Conservation (phyloP, 2,329 filamentous ascomycete species). For the Madurella fahalii region DNA sequence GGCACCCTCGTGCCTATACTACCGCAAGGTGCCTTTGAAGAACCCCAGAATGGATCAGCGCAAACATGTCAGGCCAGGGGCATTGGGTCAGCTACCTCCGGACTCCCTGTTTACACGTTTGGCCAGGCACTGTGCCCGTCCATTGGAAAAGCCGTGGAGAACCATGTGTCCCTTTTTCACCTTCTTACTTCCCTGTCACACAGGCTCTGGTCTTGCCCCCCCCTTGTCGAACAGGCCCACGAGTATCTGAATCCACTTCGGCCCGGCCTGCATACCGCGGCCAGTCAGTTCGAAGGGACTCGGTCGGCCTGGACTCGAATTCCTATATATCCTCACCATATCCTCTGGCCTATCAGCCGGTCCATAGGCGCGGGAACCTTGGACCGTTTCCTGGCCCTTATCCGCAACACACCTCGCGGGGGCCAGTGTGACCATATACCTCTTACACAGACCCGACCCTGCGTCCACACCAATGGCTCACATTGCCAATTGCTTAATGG, state of each 20-base stretch:
- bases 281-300: slow-evolving; percentile 6
- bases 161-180: slow-evolving; percentile 13
- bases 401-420: slow-evolving; percentile 29
- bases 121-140: slow-evolving; percentile 7
- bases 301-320: slow-evolving; percentile 17
- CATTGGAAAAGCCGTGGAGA: background rate
- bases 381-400: slow-evolving; percentile 31
- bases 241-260: slow-evolving; percentile 16
- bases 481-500: slow-evolving; percentile 56
- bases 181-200: slow-evolving; percentile 12
- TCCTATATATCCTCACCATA: slow-evolving; percentile 32
- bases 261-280: slow-evolving; percentile 11
- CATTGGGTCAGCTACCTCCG: background rate
- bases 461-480: slow-evolving; percentile 51
- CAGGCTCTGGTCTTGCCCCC: slow-evolving; percentile 11
- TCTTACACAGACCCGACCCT: slow-evolving; percentile 26
- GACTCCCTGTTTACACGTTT: background rate
- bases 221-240: slow-evolving; percentile 14
- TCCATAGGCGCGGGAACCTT: slow-evolving; percentile 23
- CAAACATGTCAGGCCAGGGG: slow-evolving; percentile 14
- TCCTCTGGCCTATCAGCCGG: slow-evolving; percentile 28
- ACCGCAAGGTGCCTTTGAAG: slow-evolving; percentile 13
- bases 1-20: slow-evolving; percentile 21
- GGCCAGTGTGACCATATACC: slow-evolving; percentile 26
- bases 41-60: slow-evolving; percentile 3